phyloP scores from a whole-genome alignment of 2,329 filamentous ascomycete genomes.

The Ophiostoma sp. region DNA sequence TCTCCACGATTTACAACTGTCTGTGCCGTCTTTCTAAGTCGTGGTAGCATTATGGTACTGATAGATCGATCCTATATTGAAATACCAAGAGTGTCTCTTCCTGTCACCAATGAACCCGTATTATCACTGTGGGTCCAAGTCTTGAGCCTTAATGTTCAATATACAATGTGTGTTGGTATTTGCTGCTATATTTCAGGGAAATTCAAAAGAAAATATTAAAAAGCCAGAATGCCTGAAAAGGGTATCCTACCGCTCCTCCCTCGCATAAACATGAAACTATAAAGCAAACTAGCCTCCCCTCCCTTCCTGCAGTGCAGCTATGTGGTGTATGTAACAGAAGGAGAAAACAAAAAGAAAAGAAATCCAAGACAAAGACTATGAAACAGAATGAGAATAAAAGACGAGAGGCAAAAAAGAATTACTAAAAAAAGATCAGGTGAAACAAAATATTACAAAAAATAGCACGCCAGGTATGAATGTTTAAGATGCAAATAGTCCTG shows the following conservation, averaged over 20 bases:
- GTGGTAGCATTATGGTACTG: background rate
- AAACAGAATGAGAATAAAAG: background rate
- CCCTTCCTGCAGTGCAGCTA: constrained; percentile 7
- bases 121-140: background rate
- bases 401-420: background rate
- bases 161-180: background rate
- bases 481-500: constrained; percentile 13
- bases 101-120: background rate
- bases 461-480: constrained; percentile 20
- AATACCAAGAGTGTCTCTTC: background rate
- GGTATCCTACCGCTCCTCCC: constrained; percentile 14
- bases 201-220: background rate
- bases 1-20: constrained; percentile 3
- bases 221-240: constrained; percentile 16
- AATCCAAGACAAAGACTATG: background rate
- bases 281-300: constrained; percentile 2
- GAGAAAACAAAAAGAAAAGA: background rate
- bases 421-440: background rate
- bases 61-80: background rate
- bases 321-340: constrained; percentile 5
- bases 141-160: background rate
- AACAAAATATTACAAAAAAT: constrained; percentile 12
- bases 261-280: background rate
- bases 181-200: background rate
- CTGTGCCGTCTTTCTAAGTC: background rate